These are phyloP conservation scores for Mycogone perniciosa DNA, from an alignment of 2,329 filamentous ascomycete species.

Conservation along the genomic window DNA sequence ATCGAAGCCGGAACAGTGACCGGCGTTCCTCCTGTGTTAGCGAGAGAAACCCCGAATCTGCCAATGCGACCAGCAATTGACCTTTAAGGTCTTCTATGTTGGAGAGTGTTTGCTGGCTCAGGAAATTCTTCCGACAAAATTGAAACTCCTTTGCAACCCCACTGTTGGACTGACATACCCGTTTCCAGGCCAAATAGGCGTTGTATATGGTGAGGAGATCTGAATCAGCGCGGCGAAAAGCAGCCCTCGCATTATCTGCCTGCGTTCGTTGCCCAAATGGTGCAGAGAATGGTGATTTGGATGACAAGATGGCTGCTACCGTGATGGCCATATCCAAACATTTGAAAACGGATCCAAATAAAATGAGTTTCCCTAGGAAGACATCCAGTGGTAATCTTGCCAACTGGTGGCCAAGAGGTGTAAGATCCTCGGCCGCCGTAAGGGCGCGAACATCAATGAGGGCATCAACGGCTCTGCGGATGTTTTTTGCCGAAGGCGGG, in stretches of 20 bases:
- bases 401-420: constrained; percentile 77
- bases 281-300: constrained; percentile 87
- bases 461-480: constrained; percentile 85
- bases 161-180: constrained; percentile 62
- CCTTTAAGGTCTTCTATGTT: constrained; percentile 96
- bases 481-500: constrained; percentile 84
- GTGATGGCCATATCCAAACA: constrained; percentile 90
- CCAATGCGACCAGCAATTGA: constrained; percentile 77
- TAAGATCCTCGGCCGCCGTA: constrained; percentile 74
- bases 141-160: constrained; percentile 67
- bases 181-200: constrained; percentile 84
- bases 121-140: constrained; percentile 92
- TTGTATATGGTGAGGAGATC: constrained; percentile 92
- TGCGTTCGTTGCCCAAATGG: constrained; percentile 79
- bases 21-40: constrained; percentile 68
- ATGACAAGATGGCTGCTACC: constrained; percentile 86
- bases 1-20: constrained; percentile 62
- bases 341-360: constrained; percentile 79
- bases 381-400: constrained; percentile 88
- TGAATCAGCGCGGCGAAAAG: constrained; percentile 81
- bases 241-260: constrained; percentile 69
- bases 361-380: constrained; percentile 86
- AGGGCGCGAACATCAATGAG: constrained; percentile 89
- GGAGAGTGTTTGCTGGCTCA: constrained; percentile 78
- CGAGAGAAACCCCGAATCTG: constrained; percentile 76